Evolutionary conservation across 1,284 basidiomycete genomes (phyloP), one percentile per base, ranked within the genome.

Genomic region (Ganoderma sinense): DNA sequence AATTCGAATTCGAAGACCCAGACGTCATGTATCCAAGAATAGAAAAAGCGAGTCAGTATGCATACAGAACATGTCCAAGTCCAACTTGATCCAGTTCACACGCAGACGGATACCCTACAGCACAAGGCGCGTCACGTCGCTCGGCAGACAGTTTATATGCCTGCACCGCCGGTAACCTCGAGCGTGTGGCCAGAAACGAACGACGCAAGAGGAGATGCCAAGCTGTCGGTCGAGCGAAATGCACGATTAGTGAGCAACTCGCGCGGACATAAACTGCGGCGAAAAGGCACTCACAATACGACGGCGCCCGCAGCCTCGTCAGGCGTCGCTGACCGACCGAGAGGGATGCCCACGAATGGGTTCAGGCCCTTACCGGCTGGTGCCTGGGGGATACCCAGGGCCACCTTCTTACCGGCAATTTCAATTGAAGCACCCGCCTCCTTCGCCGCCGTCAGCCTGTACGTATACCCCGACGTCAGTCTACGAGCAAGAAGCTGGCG

Each of bases 181-280:
- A 96, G 84, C 20, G 92, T 94, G 80, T 96, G 94, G 20, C 94
- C 94, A 53, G 87, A 89, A 64, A 96, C 90, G 77, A 93, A 96
- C 7, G 91, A 89, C 7, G 94, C 91, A 31, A 96, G 82, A 4
- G 93, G 93, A 20, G 92, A 93, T 1, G 89, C 90, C 73, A 94
- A 84, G 84, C 91, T 93, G 72, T 26, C 43, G 61, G 73, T 33
- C 39, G 61, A 65, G 53, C n/a, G 51, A 51, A 58, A 10, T 60
- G 31, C 62, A 62, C 61, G 55, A 61, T 48, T 33, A 6, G 64
- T 73, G 41, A 74, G 63, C 56, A n/a, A 33, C 43, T 31, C 41
- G 18, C 26, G 7, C 40, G 66, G n/a, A 33, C 64, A 55, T 4
- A 18, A 13, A 43, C 48, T 39, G 20, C 6, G 36, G 23, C 39